Conservation (phyloP, 164 flowering plant species). For the Euptelea pleiosperma region DNA sequence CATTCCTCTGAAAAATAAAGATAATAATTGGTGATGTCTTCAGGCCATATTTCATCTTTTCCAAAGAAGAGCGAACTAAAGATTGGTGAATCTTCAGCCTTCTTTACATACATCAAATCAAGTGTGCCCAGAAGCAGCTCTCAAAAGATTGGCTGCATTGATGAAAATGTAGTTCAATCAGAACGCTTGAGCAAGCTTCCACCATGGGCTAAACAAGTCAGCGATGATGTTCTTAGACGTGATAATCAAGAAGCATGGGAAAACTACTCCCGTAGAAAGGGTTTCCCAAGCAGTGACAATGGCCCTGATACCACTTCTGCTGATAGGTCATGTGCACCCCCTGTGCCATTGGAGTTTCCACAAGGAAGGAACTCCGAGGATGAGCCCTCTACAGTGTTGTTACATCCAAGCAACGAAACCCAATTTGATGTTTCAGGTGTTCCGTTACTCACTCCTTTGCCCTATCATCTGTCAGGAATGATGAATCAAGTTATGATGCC, state of each 20-base stretch:
- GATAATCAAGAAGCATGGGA: conserved; percentile 41
- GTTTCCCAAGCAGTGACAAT: conserved; percentile 37
- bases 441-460: conserved; percentile 43
- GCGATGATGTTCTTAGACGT: conserved; percentile 21
- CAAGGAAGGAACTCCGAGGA: conserved; percentile 33
- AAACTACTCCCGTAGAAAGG: conserved; percentile 35
- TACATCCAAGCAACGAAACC: conserved; percentile 34
- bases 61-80: conserved; percentile 74
- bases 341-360: conserved; percentile 30
- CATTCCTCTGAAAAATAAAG: conserved; percentile 6
- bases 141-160: conserved; percentile 22
- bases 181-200: conserved; percentile 19
- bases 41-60: conserved; percentile 52
- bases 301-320: conserved; percentile 40
- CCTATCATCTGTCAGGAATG: conserved; percentile 65
- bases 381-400: conserved; percentile 30
- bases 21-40: conserved; percentile 4
- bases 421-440: conserved; percentile 41
- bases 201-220: conserved; percentile 18
- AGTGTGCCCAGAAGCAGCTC: conserved; percentile 27
- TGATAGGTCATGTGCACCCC: conserved; percentile 48
- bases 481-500: conserved; percentile 63
- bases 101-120: conserved; percentile 85
- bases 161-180: conserved; percentile 28
- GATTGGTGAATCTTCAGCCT: conserved; percentile 93